These are phyloP conservation scores for Ophiostoma triangulosporum DNA, from an alignment of 2,329 filamentous ascomycete genomes.

Conservation along the genomic window DNA sequence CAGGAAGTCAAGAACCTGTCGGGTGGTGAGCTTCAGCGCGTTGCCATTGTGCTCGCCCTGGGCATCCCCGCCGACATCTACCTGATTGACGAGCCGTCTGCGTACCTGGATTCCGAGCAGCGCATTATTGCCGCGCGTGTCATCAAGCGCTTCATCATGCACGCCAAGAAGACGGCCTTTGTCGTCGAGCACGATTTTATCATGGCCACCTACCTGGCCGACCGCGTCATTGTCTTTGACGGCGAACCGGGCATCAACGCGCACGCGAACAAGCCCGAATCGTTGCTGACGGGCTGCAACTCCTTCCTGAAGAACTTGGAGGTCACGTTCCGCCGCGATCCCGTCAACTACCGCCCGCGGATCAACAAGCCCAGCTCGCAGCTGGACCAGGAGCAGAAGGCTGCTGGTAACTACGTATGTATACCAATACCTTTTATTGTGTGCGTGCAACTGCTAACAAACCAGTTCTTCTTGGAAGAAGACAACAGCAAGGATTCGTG, in stretches of 20 bases:
- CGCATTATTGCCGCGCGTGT: conserved; percentile 94
- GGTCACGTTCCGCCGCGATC: conserved; percentile 96
- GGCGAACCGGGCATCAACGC: conserved; percentile 80
- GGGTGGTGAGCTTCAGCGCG: conserved; percentile 98
- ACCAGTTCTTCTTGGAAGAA: conserved; percentile 82
- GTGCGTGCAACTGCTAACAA: no score
- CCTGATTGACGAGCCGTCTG: conserved; percentile 92
- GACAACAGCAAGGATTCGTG: conserved; percentile 39
- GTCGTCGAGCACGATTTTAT: conserved; percentile 99
- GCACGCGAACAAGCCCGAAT: conserved; percentile 81
- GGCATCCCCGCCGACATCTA: conserved; percentile 96
- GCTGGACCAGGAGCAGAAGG: conserved; percentile 95
- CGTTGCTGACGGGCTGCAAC: conserved; percentile 90
- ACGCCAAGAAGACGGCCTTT: conserved; percentile 98
- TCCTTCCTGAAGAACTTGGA: conserved; percentile 91
- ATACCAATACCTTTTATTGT: conserved; percentile 38
- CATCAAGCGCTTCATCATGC: conserved; percentile 99
- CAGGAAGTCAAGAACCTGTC: conserved; percentile 99
- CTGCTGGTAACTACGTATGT: conserved; percentile 69
- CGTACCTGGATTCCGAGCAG: conserved; percentile 97
- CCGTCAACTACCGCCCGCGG: conserved; percentile 87
- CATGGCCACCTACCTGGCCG: conserved; percentile 54
- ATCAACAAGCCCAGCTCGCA: conserved; percentile 97
- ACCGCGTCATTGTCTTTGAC: conserved; percentile 97
- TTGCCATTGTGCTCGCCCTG: conserved; percentile 92